Base-by-base conservation (phyloP, 2,329 filamentous ascomycete species). In the Helminthosporium solani region DNA sequence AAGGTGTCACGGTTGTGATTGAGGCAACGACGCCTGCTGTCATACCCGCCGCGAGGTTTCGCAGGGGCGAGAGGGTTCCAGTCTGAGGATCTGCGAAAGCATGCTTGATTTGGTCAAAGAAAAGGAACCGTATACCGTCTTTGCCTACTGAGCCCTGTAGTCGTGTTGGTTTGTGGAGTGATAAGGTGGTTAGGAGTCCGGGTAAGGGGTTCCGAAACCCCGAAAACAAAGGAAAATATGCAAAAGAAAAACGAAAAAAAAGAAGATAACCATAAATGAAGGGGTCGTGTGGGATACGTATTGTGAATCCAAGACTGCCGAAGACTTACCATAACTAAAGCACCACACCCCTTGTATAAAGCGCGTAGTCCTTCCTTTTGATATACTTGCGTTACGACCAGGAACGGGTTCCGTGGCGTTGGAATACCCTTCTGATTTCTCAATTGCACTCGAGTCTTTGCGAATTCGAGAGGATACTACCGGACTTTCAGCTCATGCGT, bases 11-110 rank as follows among this genome's bases (percentile, higher is more conserved):
- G 1, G 82, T 83, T n/a, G 79, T 75, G 0, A 84, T 73, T 44
- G 77, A 82, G 15, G 84, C 83, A 0, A 84, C 75, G 0, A 82
- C 75, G 0, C 84, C 84, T 0, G 82, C 80, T 1, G 75, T 70
- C 81, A 86, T 85, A 7, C 84, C 84, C 4, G 83, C 83, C 0
- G 81, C 58, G n/a, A 87, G 74, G 31, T 81, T 84, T 2, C 78
- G 70, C 0, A 73, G 57, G 0, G 82, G 77, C 0, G 80, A 79
- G 7, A 86, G 64, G 1, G 73, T 77, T 0, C 82, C 82, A 1
- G 78, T 79, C 6, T 81, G 75, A 2, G 70, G 70, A 40, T 80
- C 75, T 46, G 81, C 77, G 58, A 80, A 80, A 0, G 71, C 64
- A 49, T 80, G 77, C 54, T 83, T 84, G 60, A 87, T 83, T 0